Evolutionary conservation across 257 asterid genomes (phyloP).

Genomic region (Craterostigma plantagineum): DNA sequence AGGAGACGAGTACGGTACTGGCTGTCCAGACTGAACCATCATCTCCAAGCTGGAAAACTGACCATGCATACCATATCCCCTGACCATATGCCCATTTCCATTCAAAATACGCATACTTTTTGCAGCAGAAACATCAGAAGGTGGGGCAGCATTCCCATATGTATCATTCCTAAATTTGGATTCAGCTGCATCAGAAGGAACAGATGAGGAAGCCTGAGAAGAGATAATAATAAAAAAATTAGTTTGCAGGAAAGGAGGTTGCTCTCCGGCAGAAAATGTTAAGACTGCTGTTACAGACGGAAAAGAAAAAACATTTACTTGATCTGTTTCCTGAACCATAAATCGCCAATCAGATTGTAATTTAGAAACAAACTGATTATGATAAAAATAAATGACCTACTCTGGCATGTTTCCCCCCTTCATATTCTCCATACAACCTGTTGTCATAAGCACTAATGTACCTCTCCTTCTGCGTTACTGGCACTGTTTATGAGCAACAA

Average conservation of each 20-base stretch:
- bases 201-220: constrained; percentile 26
- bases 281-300: neutral
- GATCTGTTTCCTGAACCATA: too few species aligned
- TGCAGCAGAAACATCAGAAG: constrained; percentile 18
- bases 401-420: constrained; percentile 36
- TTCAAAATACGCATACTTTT: constrained; percentile 27
- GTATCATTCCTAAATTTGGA: constrained; percentile 22
- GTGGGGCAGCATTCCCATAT: constrained; percentile 20
- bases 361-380: neutral
- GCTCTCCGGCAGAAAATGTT: too few species aligned
- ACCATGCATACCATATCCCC: constrained; percentile 48
- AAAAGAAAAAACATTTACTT: too few species aligned
- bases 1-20: constrained; percentile 16
- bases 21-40: constrained; percentile 17
- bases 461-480: constrained; percentile 39
- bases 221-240: neutral
- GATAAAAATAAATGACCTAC: constrained; percentile 18
- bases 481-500: constrained; percentile 23
- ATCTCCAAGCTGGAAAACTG: constrained; percentile 24
- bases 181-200: constrained; percentile 25
- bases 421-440: constrained; percentile 48
- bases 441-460: constrained; percentile 46
- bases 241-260: too few species aligned
- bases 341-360: neutral
- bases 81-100: constrained; percentile 46